Base-by-base conservation (phyloP, 2,329 filamentous ascomycete species). In the Cercospora sp. region DNA sequence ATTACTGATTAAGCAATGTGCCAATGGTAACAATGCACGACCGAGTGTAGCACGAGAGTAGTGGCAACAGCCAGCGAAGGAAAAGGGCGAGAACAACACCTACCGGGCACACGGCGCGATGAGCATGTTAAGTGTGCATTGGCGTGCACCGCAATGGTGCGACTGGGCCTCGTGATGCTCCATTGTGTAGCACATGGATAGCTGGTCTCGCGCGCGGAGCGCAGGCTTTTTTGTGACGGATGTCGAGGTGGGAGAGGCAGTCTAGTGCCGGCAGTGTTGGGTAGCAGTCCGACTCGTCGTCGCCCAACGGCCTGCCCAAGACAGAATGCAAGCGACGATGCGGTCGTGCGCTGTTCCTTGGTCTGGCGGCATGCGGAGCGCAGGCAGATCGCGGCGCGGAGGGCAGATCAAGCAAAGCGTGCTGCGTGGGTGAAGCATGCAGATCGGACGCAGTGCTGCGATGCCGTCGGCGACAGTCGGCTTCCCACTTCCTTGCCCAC, bases 151-250 rank as follows among this genome's bases (percentile, higher is more conserved):
- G 28, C 63, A 16, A 60, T 33, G 55, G 42, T 60, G 63, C 57
- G 53, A 55, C 63, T 26, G 51, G 51, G 3, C 23, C 55, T 61
- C 20, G 42, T 65, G 63, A 65, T 51, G 45, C 26, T 59, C 30
- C 26, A 28, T 26, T 10, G 16, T 53, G 40, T 40, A 48, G 57
- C 40, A 36, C 64, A 65, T 60, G 64, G 64, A 65, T 64, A n/a
- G 51, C 62, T 58, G 36, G 62, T 64, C 62, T 30, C 20, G 20
- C 33, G 45, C 28, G 16, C 45, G 18, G 45, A 55, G 42, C n/a
- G 62, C 20, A 33, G 18, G 33, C 48, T 55, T 55, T 53, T 55
- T n/a, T 5, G 48, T 28, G 48, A 28, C 48, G 48, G 48, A 26
- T 28, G 48, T 55, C 48, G 48, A 26, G 23, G 18, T 18, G 20